These are phyloP conservation scores for Chrysanthemum makinoi DNA, from an alignment of 129 eudicot genomes.

Conservation along the genomic window DNA sequence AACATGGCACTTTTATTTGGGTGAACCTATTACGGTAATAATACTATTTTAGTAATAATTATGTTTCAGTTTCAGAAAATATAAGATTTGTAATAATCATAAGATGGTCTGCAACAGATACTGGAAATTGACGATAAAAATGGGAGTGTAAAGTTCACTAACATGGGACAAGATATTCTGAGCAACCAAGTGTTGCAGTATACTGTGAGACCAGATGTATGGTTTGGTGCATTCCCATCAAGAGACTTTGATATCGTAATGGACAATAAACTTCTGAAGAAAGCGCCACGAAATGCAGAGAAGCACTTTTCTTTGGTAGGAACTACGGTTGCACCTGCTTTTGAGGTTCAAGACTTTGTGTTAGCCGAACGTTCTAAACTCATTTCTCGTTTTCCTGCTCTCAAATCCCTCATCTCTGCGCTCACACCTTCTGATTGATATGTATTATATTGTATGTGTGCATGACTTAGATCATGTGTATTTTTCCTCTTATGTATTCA, in stretches of 20 bases:
- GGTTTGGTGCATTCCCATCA: conserved; percentile 88
- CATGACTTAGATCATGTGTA: neutral
- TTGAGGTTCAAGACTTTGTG: conserved; percentile 77
- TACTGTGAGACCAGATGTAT: conserved; percentile 78
- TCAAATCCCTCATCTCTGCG: conserved; percentile 49
- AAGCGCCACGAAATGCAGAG: conserved; percentile 48
- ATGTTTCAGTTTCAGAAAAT: no score
- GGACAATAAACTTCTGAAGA: conserved; percentile 33
- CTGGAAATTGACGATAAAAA: conserved; percentile 61
- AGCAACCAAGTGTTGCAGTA: conserved; percentile 56
- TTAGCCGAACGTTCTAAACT: conserved; percentile 65
- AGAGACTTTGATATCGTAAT: conserved; percentile 43
- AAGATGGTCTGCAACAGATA: conserved; percentile 39
- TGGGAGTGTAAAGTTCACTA: conserved; percentile 61
- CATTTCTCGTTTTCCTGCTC: conserved; percentile 49
- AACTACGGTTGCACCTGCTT: conserved; percentile 92
- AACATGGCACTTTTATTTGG: conserved; percentile 84
- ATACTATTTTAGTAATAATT: neutral
- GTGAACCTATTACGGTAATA: conserved; percentile 77
- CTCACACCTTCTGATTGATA: conserved; percentile 36
- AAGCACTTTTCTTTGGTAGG: conserved; percentile 79
- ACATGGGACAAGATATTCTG: conserved; percentile 54
- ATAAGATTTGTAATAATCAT: neutral
- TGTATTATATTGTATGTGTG: neutral
- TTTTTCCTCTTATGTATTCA: no score